Base-by-base conservation (phyloP, 495 filamentous ascomycete species). In the Penicillium goetzii region DNA sequence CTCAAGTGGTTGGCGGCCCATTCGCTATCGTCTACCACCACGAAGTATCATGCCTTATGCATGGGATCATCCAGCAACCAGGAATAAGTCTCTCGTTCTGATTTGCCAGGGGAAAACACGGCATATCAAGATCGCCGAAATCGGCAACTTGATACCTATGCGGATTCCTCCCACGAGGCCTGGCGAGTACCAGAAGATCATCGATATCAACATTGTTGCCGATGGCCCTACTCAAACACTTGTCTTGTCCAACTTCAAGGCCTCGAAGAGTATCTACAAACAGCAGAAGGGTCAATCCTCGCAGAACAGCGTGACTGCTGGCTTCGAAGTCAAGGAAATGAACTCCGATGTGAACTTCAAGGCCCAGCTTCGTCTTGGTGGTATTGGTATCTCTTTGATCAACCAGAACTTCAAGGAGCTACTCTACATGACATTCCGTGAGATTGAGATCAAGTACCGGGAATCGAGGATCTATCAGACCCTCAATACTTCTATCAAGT, bases 31-130 rank as follows among this genome's bases (percentile, higher is more conserved):
- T n/a, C 84, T 99, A 15, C 95, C 95, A 4, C 87, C 93, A 8
- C 85, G 96, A 34, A 97, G 94, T 74, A 97, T 98, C 76, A 99
- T 99, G 95, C 94, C 96, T 5, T 99, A 99, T 72, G 94, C 95
- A 32, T 99, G 95, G 95, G 96, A 99, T 72, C 98, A 95, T 78
- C 95, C 95, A 2, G 93, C 95, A 6, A 92, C 92, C n/a, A 97
- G 96, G 76, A 89, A 89, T 76, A 97, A 95, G 74, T 93, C 97
- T 72, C 84, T 98, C 36, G 85, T 97, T 47, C 83, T 99, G 71
- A 88, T 78, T 43, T 89, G 89, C 25, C 86, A 89, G 68, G 88
- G 87, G 55, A 93, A 90, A 73, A 90, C 94, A 66, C 84, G 94
- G 49, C 91, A 95, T 71, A 89, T 99, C 68, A 96, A 92, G 72